Percentiles rank a stretch among this genome's conserved stretches.
Evolutionary conservation across 768 basidiomycete genomes (phyloP).

Genomic region (Panellus pusillus): DNA sequence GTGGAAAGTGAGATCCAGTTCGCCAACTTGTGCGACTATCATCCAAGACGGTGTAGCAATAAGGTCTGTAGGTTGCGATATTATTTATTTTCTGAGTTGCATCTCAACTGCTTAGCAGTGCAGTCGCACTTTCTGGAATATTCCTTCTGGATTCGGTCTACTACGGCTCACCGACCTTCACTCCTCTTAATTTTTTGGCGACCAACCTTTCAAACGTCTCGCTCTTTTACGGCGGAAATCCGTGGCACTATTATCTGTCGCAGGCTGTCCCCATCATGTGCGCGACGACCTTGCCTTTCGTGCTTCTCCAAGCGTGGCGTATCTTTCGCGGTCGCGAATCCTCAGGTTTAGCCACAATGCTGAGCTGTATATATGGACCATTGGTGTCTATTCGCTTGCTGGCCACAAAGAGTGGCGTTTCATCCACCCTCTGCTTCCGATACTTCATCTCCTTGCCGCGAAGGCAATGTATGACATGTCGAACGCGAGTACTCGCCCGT

Average conservation of each 20-base stretch:
- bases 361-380: slow-evolving; percentile 60
- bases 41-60: slow-evolving; percentile 39
- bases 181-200: slow-evolving; percentile 77
- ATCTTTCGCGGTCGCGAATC: slow-evolving; percentile 29
- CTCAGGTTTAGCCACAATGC: slow-evolving; percentile 41
- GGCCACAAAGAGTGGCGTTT: slow-evolving; percentile 99
- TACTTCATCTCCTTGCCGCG: slow-evolving; percentile 78
- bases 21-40: slow-evolving; percentile 30
- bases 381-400: slow-evolving; percentile 70
- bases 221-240: slow-evolving; percentile 84
- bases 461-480: slow-evolving; percentile 62
- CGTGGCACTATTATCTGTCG: slow-evolving; percentile 87
- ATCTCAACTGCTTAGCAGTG: slow-evolving; percentile 28
- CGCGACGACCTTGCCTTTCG: slow-evolving; percentile 71
- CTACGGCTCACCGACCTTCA: slow-evolving; percentile 66
- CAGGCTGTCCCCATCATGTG: slow-evolving; percentile 86
- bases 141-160: slow-evolving; percentile 68
- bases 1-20: slow-evolving; percentile 48
- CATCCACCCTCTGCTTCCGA: slow-evolving; percentile 85
- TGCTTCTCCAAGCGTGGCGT: slow-evolving; percentile 57
- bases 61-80: slow-evolving; percentile 42
- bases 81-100: not conserved
- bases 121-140: slow-evolving; percentile 24
- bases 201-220: slow-evolving; percentile 87
- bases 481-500: slow-evolving; percentile 1